phyloP scores from a whole-genome alignment of 352 stramenopile species.

The Thraustochytrium sp. region DNA sequence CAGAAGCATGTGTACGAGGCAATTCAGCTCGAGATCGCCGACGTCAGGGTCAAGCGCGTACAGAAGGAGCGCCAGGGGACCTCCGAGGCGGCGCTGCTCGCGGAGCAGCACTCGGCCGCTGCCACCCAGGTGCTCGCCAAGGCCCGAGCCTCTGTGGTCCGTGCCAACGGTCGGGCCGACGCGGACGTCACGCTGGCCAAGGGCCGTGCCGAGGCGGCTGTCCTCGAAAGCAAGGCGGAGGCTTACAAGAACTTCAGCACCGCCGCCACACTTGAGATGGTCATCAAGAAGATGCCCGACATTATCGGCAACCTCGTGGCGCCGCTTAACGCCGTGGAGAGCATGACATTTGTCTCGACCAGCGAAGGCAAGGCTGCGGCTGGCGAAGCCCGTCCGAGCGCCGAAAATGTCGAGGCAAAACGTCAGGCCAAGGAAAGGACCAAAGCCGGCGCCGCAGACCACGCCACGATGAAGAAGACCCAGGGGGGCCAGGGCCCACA shows the following conservation, averaged over 20 bases:
- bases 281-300: not conserved
- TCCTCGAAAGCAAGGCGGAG: not conserved
- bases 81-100: not conserved
- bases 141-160: not conserved
- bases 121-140: not conserved
- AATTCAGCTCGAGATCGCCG: not conserved
- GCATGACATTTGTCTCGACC: not conserved
- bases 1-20: not conserved
- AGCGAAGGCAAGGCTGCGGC: not conserved
- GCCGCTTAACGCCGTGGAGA: not conserved
- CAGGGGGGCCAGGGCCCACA: too few relatives aligned
- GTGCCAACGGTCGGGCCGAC: not conserved
- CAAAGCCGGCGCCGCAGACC: too few relatives aligned
- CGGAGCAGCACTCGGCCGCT: not conserved
- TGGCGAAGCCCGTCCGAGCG: too few relatives aligned
- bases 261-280: slow-evolving; percentile 11
- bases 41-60: not conserved
- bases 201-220: not conserved
- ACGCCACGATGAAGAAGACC: too few relatives aligned
- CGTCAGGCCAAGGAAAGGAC: too few relatives aligned
- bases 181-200: not conserved
- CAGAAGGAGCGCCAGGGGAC: slow-evolving; percentile 2
- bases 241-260: not conserved
- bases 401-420: too few relatives aligned
- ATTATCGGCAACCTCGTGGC: not conserved